Evolutionary conservation across 805 yeast species (phyloP).

Genomic region (Candida mattraensis): DNA sequence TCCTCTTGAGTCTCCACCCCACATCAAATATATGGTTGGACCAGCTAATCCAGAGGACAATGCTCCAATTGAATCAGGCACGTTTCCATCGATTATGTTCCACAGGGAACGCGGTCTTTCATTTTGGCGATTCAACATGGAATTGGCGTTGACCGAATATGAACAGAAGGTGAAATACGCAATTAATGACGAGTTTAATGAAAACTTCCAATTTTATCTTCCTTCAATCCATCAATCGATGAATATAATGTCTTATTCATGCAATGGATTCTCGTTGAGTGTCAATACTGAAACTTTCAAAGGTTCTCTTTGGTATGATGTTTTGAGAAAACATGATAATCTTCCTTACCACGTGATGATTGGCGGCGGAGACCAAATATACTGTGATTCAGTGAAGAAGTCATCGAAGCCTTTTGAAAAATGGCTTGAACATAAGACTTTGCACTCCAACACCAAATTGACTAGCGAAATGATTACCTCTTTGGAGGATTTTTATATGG

Average conservation of each 20-base stretch:
- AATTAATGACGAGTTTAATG: constrained; percentile 44
- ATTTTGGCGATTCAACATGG: constrained; percentile 68
- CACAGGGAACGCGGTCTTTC: constrained; percentile 44
- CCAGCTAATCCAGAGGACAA: constrained; percentile 25
- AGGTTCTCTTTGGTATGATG: constrained; percentile 86
- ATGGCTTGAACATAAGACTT: constrained; percentile 62
- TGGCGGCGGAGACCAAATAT: constrained; percentile 97
- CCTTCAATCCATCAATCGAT: constrained; percentile 67
- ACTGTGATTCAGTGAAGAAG: constrained; percentile 76
- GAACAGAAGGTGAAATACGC: constrained; percentile 68
- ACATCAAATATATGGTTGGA: constrained; percentile 37
- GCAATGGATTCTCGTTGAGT: constrained; percentile 84
- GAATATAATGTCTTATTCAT: constrained; percentile 81
- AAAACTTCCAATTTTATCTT: constrained; percentile 60
- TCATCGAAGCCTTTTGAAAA: constrained; percentile 51
- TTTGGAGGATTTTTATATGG: constrained; percentile 64
- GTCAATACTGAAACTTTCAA: constrained; percentile 67
- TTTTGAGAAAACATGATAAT: constrained; percentile 60
- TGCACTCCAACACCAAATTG: constrained; percentile 40
- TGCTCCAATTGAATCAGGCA: constrained; percentile 36
- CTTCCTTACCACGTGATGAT: constrained; percentile 86
- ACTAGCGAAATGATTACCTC: constrained; percentile 52
- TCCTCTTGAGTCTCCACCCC: constrained; percentile 21
- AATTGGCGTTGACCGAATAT: constrained; percentile 42
- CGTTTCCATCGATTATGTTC: constrained; percentile 46